Base-by-base conservation (phyloP, 2,329 filamentous ascomycete species). In the Hypocrella siamensis region DNA sequence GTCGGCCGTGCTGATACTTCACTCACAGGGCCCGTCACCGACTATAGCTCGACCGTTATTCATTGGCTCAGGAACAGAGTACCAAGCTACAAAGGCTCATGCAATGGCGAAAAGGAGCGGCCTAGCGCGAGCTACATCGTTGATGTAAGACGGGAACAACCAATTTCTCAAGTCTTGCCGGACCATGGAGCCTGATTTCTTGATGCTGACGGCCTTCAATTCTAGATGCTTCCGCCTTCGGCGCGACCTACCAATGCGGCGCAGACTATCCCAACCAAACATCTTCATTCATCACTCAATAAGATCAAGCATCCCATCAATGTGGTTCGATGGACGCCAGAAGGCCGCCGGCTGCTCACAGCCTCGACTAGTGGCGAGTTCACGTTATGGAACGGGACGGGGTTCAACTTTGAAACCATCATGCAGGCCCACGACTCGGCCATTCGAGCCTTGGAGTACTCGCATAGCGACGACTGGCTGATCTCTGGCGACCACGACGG, bases 361-460 rank as follows among this genome's bases (percentile, higher is more conserved):
- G 90, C 85, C 16, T 93, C 86, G 0, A 93, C 85, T 42, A 96
- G 88, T 52, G 90, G 90, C 48, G 90, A 98, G 53, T 98, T 98
- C 47, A 98, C 92, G 25, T 59, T 98, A 4, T 98, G 90, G 90
- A 98, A 98, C 52, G 90, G 90, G 40, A 96, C 88, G 27, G 88
- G 85, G 17, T 98, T 98, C 69, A 96, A 98, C 55, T 98, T 98
- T 46, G 90, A 98, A 60, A 96, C 90, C 4, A 94, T 98, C 18
- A 94, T 94, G 81, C 86, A 93, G 62, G 88, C 88, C 25, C 88
- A 96, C 54, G 88, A 94, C 56, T 75, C 77, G 34, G 81, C 83
- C 24, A 85, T 93, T 41, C 73, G 84, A 43, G 77, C 80, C 8
- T 65, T 86, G 28, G 74, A 75, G 41, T 98, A 93, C 62, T 93